Conservation (phyloP, 2,329 filamentous ascomycete species). For the Pseudogymnoascus sp. region DNA sequence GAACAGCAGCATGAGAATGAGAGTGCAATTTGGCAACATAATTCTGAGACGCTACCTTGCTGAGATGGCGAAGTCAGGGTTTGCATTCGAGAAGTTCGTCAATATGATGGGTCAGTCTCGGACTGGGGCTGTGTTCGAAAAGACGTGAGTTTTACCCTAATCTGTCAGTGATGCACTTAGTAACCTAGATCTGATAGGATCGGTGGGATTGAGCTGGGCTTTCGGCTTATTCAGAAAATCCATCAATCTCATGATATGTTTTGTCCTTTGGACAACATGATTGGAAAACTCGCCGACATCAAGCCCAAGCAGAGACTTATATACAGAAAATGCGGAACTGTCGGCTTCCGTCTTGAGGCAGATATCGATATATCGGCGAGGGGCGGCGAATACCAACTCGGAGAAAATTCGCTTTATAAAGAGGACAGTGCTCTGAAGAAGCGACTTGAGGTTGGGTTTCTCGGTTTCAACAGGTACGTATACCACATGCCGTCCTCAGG, state of each 20-base stretch:
- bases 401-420: conserved; percentile 1
- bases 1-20: conserved; percentile 26
- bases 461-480: conserved; percentile 6
- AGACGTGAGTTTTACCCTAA: conserved; percentile 21
- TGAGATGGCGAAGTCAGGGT: conserved; percentile 15
- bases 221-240: not conserved
- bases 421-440: conserved; percentile 4
- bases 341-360: conserved; percentile 8
- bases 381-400: conserved; percentile 8
- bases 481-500: not conserved
- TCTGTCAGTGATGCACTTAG: not conserved
- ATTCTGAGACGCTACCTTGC: conserved; percentile 18
- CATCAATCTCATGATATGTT: conserved; percentile 1
- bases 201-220: not conserved
- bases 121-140: conserved; percentile 21
- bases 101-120: conserved; percentile 22
- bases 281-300: not conserved
- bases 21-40: conserved; percentile 26
- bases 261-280: conserved; percentile 2
- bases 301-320: conserved; percentile 9
- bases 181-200: conserved; percentile 3
- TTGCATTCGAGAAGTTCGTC: conserved; percentile 19
- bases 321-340: not conserved
- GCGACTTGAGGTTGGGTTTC: conserved; percentile 1
- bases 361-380: conserved; percentile 8